Evolutionary conservation across 805 yeast genomes (phyloP), one percentile per base, ranked within the genome.

Genomic region (Pichia kluyveri): DNA sequence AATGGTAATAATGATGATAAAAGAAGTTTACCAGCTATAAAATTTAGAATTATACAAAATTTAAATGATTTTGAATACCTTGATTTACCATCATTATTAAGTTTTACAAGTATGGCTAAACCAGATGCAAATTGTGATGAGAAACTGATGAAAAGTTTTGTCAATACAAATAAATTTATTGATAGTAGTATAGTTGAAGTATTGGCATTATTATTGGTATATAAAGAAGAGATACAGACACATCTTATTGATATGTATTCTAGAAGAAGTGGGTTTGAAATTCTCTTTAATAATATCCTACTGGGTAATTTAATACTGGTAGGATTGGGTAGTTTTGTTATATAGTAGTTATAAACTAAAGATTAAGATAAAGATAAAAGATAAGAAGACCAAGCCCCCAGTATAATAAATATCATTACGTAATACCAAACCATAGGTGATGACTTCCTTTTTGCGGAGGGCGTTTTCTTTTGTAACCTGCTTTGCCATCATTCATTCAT

Each of bases 11-110:
- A 32, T 31, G 49, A 40, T 10, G 9, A 30, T 3, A 15, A 15
- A 5, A 44, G 38, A 27, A 37, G 54, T 50, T 58, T 62, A 47
- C 74, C 63, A 43, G 67, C 66, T 46, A 64, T 60, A 58, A 69
- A 60, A 59, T 69, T 60, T 58, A 66, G 80, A 44, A 61, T 77
- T 34, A 76, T 73, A 17, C 72, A 75, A 51, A 75, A 70, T 50
- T 48, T 57, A 18, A 67, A 69, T 34, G 72, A 72, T 43, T 62
- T 75, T 40, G 70, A 72, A 51, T 65, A 65, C 26, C 62, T 70
- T 18, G 65, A 66, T 47, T 43, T 63, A 11, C 55, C 62, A 8
- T 51, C 62, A 3, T 34, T 60, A 19, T 31, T 62, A 8, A 53
- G 57, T 18, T 52, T 61, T 40, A 43, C 55, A 1, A 55, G 56